Percentiles rank a stretch among this genome's conserved stretches.
Conservation (phyloP, 2,329 filamentous ascomycete species). For the Lasiodiplodia hormozganensis region DNA sequence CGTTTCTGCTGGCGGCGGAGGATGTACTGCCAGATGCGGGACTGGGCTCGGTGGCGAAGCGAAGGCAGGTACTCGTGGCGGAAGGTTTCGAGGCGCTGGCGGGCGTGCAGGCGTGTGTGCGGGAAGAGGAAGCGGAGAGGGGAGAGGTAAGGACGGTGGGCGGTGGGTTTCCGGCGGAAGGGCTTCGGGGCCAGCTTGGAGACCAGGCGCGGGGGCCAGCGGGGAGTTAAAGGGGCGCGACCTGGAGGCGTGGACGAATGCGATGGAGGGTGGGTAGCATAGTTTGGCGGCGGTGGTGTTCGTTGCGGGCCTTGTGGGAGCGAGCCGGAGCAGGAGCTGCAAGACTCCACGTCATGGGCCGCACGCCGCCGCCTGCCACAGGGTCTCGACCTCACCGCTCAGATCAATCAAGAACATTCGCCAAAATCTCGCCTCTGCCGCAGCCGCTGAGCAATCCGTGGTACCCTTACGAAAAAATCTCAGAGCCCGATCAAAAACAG, state of each 20-base stretch:
- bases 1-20: conserved; percentile 63
- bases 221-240: conserved; percentile 19
- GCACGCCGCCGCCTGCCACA: conserved; percentile 8
- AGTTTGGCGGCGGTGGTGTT: not conserved
- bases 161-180: conserved; percentile 41
- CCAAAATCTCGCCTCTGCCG: conserved; percentile 2
- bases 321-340: conserved; percentile 12
- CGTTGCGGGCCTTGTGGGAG: conserved; percentile 22
- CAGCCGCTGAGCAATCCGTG: conserved; percentile 12
- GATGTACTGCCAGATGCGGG: conserved; percentile 77
- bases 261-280: conserved; percentile 6
- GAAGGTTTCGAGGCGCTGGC: conserved; percentile 71
- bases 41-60: conserved; percentile 74
- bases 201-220: conserved; percentile 7
- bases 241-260: not conserved
- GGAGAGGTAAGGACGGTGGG: conserved; percentile 40
- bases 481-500: conserved; percentile 1
- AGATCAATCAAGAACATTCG: conserved; percentile 1
- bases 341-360: conserved; percentile 19
- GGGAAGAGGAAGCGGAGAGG: conserved; percentile 72
- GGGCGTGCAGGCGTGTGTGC: conserved; percentile 69
- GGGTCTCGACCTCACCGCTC: conserved; percentile 6
- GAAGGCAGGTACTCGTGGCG: conserved; percentile 76
- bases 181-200: conserved; percentile 36
- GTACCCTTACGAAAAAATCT: not conserved